phyloP scores from a whole-genome alignment of 1,284 basidiomycete species.

The Prillingera fragicola region DNA sequence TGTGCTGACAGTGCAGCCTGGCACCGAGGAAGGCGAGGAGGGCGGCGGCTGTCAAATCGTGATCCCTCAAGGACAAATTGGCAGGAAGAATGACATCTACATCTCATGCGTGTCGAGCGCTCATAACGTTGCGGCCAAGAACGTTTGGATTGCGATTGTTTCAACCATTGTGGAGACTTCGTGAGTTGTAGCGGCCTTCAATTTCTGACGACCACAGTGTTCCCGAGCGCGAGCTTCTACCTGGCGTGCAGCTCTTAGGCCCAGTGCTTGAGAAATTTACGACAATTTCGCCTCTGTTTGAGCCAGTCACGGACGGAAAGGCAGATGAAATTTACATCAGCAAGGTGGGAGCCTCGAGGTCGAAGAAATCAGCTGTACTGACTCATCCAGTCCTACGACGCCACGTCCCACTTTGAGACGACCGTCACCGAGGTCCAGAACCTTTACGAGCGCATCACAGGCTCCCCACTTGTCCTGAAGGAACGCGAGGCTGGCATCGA shows the following conservation, averaged over 20 bases:
- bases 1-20: too few species aligned
- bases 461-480: constrained; percentile 46
- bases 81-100: constrained; percentile 95
- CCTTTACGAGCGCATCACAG: constrained; percentile 77
- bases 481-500: constrained; percentile 46
- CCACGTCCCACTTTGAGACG: constrained; percentile 98
- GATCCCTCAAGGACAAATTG: constrained; percentile 98
- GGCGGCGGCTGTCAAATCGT: constrained; percentile 88
- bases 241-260: constrained; percentile 87
- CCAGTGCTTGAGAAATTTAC: constrained; percentile 97
- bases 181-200: too few species aligned
- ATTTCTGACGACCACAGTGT: too few species aligned
- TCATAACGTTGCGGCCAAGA: constrained; percentile 95
- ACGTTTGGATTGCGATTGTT: constrained; percentile 93
- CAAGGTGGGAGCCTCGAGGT: too few species aligned
- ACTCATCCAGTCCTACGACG: constrained; percentile 97
- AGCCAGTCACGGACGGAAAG: constrained; percentile 72
- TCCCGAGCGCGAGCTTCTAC: constrained; percentile 86
- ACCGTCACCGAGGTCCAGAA: constrained; percentile 91
- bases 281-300: constrained; percentile 80
- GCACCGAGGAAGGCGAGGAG: constrained; percentile 90
- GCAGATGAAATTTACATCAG: constrained; percentile 86
- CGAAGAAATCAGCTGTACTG: too few species aligned
- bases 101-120: constrained; percentile 94
- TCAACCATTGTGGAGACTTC: constrained; percentile 97